These are phyloP conservation scores for Fomitopsis pulvina DNA, from an alignment of 768 basidiomycete genomes.

Conservation along the genomic window DNA sequence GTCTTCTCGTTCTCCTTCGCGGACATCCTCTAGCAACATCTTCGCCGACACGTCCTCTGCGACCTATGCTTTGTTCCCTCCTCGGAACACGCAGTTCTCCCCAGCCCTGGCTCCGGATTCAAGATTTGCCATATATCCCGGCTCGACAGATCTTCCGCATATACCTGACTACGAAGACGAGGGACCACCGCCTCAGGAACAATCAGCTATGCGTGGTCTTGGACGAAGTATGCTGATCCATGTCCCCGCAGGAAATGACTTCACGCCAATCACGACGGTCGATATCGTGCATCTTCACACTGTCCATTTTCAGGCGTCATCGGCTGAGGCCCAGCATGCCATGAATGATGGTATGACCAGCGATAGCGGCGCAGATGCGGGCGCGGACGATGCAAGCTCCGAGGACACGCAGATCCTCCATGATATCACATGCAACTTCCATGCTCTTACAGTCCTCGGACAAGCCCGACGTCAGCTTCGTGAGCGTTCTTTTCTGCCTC, in stretches of 20 bases:
- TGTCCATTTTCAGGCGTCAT: conserved; percentile 34
- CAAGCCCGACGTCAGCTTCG: conserved; percentile 42
- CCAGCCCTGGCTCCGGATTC: background rate
- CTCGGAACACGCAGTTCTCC: background rate
- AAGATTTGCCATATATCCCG: conserved; percentile 29
- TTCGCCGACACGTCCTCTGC: conserved; percentile 16
- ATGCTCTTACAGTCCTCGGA: conserved; percentile 63
- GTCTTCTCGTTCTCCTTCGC: conserved; percentile 1
- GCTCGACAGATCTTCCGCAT: conserved; percentile 23
- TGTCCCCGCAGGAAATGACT: conserved; percentile 40
- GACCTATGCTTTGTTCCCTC: conserved; percentile 44
- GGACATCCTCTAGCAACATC: conserved; percentile 3
- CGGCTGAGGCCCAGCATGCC: conserved; percentile 1
- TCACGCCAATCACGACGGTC: conserved; percentile 42
- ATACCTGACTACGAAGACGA: conserved; percentile 23
- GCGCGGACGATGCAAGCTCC: conserved; percentile 11
- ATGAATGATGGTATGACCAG: background rate
- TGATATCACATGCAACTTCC: conserved; percentile 64
- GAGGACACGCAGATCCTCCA: conserved; percentile 28
- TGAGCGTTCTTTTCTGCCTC: conserved; percentile 52
- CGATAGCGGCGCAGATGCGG: background rate
- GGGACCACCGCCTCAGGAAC: conserved; percentile 27
- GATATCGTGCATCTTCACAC: conserved; percentile 57
- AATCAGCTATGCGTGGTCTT: conserved; percentile 43
- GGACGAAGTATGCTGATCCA: conserved; percentile 54